A percentile compares a stretch with the other conserved stretches of the same genome.
These are phyloP conservation scores for Myxozyma lipomycoides DNA, from an alignment of 805 yeast species.

Conservation along the genomic window DNA sequence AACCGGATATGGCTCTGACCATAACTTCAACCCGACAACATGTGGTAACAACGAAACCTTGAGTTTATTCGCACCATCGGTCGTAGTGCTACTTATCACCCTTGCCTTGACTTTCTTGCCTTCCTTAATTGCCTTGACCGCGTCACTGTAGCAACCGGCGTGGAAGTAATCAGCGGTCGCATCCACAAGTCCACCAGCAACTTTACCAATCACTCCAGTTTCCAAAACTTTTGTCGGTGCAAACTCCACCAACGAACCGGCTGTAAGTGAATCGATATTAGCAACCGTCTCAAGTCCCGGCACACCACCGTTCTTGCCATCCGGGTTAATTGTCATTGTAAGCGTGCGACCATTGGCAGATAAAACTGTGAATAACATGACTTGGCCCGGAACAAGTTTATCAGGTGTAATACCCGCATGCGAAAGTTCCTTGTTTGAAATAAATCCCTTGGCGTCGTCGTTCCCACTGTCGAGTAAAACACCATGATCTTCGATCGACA, in stretches of 20 bases:
- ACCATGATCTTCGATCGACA: conserved; percentile 90
- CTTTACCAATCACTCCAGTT: conserved; percentile 67
- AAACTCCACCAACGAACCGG: conserved; percentile 80
- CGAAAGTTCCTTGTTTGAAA: conserved; percentile 63
- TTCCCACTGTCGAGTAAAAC: conserved; percentile 68
- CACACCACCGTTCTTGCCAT: conserved; percentile 44
- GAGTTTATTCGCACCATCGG: conserved; percentile 45
- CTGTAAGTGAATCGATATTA: conserved; percentile 61
- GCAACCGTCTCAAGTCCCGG: conserved; percentile 46
- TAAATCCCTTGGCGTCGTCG: conserved; percentile 57
- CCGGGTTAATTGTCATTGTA: conserved; percentile 48
- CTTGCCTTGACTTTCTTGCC: conserved; percentile 47
- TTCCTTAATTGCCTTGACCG: conserved; percentile 49
- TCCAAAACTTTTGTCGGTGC: conserved; percentile 54
- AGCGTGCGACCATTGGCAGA: conserved; percentile 52
- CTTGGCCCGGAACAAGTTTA: conserved; percentile 55
- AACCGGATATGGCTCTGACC: conserved; percentile 55
- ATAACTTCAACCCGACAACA: conserved; percentile 35
- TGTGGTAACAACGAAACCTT: conserved; percentile 62
- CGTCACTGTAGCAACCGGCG: conserved; percentile 43
- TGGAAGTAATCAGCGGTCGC: conserved; percentile 71
- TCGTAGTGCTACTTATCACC: conserved; percentile 19
- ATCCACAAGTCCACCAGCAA: conserved; percentile 55
- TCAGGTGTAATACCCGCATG: conserved; percentile 40
- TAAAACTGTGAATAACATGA: conserved; percentile 57